These are phyloP conservation scores for Penicillium sp. DNA, from an alignment of 2,329 filamentous ascomycete species.

Conservation along the genomic window DNA sequence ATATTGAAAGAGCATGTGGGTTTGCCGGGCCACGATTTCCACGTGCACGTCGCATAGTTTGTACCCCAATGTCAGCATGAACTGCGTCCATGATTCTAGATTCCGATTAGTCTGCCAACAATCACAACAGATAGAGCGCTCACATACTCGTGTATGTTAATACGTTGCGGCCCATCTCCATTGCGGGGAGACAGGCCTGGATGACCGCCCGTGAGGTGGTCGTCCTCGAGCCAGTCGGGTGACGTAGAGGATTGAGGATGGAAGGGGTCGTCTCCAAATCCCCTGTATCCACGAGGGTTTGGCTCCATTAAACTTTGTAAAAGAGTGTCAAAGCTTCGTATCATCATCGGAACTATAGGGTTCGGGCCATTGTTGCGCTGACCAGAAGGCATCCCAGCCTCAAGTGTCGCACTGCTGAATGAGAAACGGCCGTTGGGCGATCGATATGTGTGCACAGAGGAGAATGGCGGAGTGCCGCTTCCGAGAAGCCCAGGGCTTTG, in stretches of 20 bases:
- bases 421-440: constrained; percentile 48
- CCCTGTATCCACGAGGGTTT: constrained; percentile 5
- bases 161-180: constrained; percentile 50
- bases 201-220: constrained; percentile 12
- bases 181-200: constrained; percentile 50
- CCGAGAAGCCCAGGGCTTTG: constrained; percentile 1
- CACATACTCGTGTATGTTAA: constrained; percentile 48
- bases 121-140: not conserved
- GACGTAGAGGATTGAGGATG: constrained; percentile 6
- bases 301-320: constrained; percentile 45
- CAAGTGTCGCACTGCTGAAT: constrained; percentile 36
- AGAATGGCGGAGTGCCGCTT: constrained; percentile 20
- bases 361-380: constrained; percentile 15
- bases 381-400: constrained; percentile 18
- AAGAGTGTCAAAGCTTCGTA: constrained; percentile 45
- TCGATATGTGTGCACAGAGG: constrained; percentile 40
- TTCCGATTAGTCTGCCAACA: constrained; percentile 5
- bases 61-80: constrained; percentile 20
- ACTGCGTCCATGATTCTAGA: constrained; percentile 30
- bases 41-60: constrained; percentile 6
- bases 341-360: constrained; percentile 29
- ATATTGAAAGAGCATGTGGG: constrained; percentile 46
- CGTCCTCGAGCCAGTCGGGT: constrained; percentile 10
- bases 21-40: constrained; percentile 18
- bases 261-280: constrained; percentile 7